phyloP scores from a whole-genome alignment of 805 yeast species.

The Pichia rugopelliculosa region DNA sequence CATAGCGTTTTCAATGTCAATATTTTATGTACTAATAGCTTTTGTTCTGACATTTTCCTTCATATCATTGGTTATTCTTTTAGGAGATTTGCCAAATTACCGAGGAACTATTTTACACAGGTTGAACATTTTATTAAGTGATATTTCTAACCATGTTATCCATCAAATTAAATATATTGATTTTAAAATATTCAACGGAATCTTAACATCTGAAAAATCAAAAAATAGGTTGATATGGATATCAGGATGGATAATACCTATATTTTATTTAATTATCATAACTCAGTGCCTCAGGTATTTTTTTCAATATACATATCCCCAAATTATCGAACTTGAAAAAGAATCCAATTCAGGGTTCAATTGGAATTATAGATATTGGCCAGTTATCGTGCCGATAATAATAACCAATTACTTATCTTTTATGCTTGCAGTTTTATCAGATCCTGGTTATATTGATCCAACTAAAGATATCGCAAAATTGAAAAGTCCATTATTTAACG shows the following conservation, averaged over 20 bases:
- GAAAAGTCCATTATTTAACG: slow-evolving; percentile 11
- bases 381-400: slow-evolving; percentile 29
- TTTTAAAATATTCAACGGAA: slow-evolving; percentile 19
- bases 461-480: neutral
- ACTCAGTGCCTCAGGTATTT: slow-evolving; percentile 23
- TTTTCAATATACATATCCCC: slow-evolving; percentile 17
- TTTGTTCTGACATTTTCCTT: slow-evolving; percentile 8
- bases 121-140: slow-evolving; percentile 11
- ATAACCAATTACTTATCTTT: slow-evolving; percentile 30
- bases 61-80: slow-evolving; percentile 30
- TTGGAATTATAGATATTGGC: slow-evolving; percentile 11
- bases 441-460: slow-evolving; percentile 34
- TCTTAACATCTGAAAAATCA: slow-evolving; percentile 11
- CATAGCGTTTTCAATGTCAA: neutral
- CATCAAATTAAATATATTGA: slow-evolving; percentile 18
- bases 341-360: neutral
- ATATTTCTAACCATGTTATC: slow-evolving; percentile 1
- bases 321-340: slow-evolving; percentile 11
- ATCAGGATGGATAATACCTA: slow-evolving; percentile 40
- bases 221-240: slow-evolving; percentile 9
- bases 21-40: neutral
- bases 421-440: slow-evolving; percentile 31
- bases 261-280: slow-evolving; percentile 32
- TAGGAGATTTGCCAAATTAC: slow-evolving; percentile 42
- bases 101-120: slow-evolving; percentile 30